phyloP scores from a whole-genome alignment of 2,329 filamentous ascomycete genomes.

The Drechslerella stenobrocha region DNA sequence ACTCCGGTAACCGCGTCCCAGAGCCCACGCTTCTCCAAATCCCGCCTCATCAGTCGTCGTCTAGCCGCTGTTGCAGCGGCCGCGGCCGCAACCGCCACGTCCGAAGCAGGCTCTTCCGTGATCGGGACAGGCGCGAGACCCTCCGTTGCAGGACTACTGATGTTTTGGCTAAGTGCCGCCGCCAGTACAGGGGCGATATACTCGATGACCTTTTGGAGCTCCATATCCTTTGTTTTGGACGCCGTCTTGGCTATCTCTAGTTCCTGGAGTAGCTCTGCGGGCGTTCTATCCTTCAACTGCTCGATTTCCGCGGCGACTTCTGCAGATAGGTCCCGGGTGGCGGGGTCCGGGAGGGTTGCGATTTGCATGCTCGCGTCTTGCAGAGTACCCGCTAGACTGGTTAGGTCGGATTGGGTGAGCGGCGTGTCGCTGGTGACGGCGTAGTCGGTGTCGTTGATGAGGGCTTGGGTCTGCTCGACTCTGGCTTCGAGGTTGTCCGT shows the following conservation, averaged over 20 bases:
- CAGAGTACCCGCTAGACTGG: too few relatives aligned
- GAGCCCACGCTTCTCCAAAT: conserved; percentile 23
- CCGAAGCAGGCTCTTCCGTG: background rate
- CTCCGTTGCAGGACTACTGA: conserved; percentile 11
- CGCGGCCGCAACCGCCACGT: background rate
- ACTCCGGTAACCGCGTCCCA: too few relatives aligned
- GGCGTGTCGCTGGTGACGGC: too few relatives aligned
- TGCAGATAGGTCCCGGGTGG: too few relatives aligned
- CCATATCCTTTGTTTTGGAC: conserved; percentile 1
- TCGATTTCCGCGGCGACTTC: background rate
- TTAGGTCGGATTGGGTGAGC: too few relatives aligned
- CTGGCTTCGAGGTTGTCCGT: too few relatives aligned
- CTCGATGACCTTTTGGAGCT: conserved; percentile 7
- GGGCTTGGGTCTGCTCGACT: too few relatives aligned
- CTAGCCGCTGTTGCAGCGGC: background rate
- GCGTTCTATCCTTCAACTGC: too few relatives aligned
- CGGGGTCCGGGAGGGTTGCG: too few relatives aligned
- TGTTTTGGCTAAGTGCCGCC: background rate
- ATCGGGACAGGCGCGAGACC: background rate
- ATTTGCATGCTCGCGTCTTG: too few relatives aligned
- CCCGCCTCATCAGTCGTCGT: background rate
- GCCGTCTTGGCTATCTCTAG: background rate
- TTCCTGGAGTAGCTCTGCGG: too few relatives aligned
- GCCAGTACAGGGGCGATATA: conserved; percentile 8
- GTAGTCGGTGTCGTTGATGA: too few relatives aligned